A percentile compares a stretch with the other conserved stretches of the same genome.
Conservation (phyloP, 352 stramenopile genomes). For the Pythium grandisporangium region DNA sequence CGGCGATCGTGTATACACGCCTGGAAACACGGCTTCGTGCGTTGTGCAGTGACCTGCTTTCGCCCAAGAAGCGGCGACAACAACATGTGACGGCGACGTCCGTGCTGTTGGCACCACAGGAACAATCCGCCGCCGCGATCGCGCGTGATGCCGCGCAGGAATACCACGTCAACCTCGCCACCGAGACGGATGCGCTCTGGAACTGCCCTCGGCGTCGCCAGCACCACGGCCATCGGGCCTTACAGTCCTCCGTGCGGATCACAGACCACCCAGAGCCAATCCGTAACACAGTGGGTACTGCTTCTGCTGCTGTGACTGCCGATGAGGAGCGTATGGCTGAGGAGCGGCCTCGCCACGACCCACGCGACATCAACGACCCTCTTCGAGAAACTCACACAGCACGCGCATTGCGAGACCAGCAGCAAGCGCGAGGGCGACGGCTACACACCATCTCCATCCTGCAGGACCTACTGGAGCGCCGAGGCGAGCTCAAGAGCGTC, state of each 20-base stretch:
- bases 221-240: constrained; percentile 50
- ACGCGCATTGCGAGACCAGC: constrained; percentile 12
- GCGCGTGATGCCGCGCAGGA: constrained; percentile 12
- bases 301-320: too few species aligned
- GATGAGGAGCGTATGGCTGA: too few species aligned
- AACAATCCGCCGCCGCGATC: constrained; percentile 16
- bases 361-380: neutral
- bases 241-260: constrained; percentile 47
- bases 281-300: too few species aligned
- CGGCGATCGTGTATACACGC: constrained; percentile 33
- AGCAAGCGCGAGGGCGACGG: constrained; percentile 5
- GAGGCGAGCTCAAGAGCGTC: constrained; percentile 59
- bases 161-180: constrained; percentile 28
- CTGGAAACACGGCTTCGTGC: constrained; percentile 32
- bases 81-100: constrained; percentile 66
- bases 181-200: constrained; percentile 41
- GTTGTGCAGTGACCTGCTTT: constrained; percentile 58
- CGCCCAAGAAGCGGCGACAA: constrained; percentile 49
- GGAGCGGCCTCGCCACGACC: neutral
- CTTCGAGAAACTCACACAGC: neutral
- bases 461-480: constrained; percentile 61
- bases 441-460: constrained; percentile 42
- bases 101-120: constrained; percentile 49
- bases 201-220: constrained; percentile 54
- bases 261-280: too few species aligned